Evolutionary conservation across 2,329 filamentous ascomycete genomes (phyloP).

Genomic region (Hysterium pulicare): DNA sequence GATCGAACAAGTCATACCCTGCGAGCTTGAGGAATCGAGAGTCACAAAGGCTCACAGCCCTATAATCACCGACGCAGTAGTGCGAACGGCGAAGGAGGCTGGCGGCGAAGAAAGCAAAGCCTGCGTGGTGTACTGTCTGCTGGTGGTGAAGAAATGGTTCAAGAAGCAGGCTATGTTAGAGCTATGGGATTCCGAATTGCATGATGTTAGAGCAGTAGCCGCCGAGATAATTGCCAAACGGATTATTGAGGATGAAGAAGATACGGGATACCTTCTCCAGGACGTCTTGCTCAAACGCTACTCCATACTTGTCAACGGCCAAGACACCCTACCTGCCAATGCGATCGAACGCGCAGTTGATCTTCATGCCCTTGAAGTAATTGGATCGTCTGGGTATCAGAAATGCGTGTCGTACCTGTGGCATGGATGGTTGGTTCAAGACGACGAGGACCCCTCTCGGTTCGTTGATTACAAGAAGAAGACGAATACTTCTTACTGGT

Average conservation of each 20-base stretch:
- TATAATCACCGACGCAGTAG: slow-evolving; percentile 76
- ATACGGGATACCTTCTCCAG: slow-evolving; percentile 74
- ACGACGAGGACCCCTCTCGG: slow-evolving; percentile 82
- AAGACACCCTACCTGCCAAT: slow-evolving; percentile 73
- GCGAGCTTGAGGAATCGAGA: slow-evolving; percentile 74
- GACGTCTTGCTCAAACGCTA: slow-evolving; percentile 84
- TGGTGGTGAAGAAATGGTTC: slow-evolving; percentile 75
- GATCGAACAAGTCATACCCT: slow-evolving; percentile 84
- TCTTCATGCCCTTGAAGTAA: slow-evolving; percentile 81
- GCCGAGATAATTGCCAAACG: slow-evolving; percentile 91
- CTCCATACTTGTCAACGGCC: slow-evolving; percentile 70
- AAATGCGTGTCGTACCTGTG: slow-evolving; percentile 92
- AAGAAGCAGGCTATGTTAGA: slow-evolving; percentile 73
- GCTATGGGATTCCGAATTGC: slow-evolving; percentile 88
- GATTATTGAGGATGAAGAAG: slow-evolving; percentile 81
- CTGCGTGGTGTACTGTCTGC: slow-evolving; percentile 80
- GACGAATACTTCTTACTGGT: slow-evolving; percentile 71
- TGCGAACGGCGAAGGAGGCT: slow-evolving; percentile 77
- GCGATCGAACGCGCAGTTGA: slow-evolving; percentile 93
- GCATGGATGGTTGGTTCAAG: slow-evolving; percentile 95
- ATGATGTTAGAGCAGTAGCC: slow-evolving; percentile 72
- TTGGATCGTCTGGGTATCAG: slow-evolving; percentile 90
- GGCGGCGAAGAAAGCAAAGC: slow-evolving; percentile 70
- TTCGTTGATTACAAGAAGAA: slow-evolving; percentile 87
- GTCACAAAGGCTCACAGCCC: slow-evolving; percentile 79